These are phyloP conservation scores for Opeltia flavorubescens DNA, from an alignment of 495 filamentous ascomycete genomes.

Conservation along the genomic window DNA sequence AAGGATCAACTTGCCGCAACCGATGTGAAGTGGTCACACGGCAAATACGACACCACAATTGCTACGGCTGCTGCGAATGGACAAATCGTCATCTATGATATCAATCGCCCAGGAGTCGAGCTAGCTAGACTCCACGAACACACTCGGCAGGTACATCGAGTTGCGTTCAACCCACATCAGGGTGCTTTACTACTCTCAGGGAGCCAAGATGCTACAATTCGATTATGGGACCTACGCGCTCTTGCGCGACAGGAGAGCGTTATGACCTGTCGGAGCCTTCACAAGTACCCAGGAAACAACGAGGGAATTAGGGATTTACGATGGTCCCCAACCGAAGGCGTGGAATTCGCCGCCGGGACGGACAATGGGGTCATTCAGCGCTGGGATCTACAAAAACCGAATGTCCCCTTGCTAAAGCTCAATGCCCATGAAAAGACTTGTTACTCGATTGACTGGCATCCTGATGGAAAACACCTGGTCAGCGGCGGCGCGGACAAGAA, in stretches of 20 bases:
- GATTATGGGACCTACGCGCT: slow-evolving; percentile 60
- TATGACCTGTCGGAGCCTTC: slow-evolving; percentile 39
- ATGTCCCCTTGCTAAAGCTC: slow-evolving; percentile 52
- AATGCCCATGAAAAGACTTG: slow-evolving; percentile 73
- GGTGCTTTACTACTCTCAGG: slow-evolving; percentile 70
- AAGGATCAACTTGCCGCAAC: slow-evolving; percentile 66
- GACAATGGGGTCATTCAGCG: slow-evolving; percentile 67
- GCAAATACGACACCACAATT: slow-evolving; percentile 47
- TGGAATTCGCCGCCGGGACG: slow-evolving; percentile 79
- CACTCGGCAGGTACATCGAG: slow-evolving; percentile 75
- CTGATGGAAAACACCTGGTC: slow-evolving; percentile 77
- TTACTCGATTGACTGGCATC: slow-evolving; percentile 85
- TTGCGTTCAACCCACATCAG: slow-evolving; percentile 78
- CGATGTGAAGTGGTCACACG: slow-evolving; percentile 76
- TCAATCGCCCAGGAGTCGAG: slow-evolving; percentile 59
- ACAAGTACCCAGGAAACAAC: slow-evolving; percentile 46
- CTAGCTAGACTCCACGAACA: slow-evolving; percentile 72
- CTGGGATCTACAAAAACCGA: slow-evolving; percentile 53
- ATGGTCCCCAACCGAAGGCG: slow-evolving; percentile 76
- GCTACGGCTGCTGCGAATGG: slow-evolving; percentile 78
- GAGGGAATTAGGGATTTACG: slow-evolving; percentile 76
- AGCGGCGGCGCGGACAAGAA: slow-evolving; percentile 73
- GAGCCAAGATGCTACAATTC: slow-evolving; percentile 82
- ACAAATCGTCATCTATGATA: slow-evolving; percentile 76
- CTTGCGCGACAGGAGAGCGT: slow-evolving; percentile 32